Conservation (phyloP, 176 grass and related monocot genomes). For the Bolboschoenus planiculmis region DNA sequence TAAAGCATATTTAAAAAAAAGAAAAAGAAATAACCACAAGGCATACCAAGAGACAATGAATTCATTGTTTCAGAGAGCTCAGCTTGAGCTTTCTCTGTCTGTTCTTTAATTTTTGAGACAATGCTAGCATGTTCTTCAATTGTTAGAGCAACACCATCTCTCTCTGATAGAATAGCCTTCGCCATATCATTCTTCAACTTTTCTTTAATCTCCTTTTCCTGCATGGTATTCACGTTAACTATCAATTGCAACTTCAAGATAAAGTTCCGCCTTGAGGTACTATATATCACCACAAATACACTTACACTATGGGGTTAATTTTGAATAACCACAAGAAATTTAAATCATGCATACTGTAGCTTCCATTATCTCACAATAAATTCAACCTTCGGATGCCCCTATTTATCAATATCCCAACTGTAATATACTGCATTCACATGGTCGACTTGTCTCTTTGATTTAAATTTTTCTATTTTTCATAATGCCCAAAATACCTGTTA, state of each 20-base stretch:
- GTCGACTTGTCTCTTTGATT: not conserved
- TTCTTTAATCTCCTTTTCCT: conserved; percentile 83
- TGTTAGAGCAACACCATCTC: conserved; percentile 21
- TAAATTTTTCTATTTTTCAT: not conserved
- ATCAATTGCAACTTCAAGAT: not conserved
- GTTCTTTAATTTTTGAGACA: conserved; percentile 57
- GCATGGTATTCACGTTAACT: conserved; percentile 4
- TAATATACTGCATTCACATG: not conserved
- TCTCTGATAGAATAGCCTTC: conserved; percentile 29
- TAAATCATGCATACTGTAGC: not conserved
- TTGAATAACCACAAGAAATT: not conserved
- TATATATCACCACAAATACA: conserved; percentile 2
- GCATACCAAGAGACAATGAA: conserved; percentile 32
- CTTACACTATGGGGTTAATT: not conserved
- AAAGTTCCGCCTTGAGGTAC: not conserved
- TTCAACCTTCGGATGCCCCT: not conserved
- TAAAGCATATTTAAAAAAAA: conserved; percentile 11
- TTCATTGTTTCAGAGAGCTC: conserved; percentile 44
- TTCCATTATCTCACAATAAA: not conserved
- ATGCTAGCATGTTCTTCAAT: conserved; percentile 49
- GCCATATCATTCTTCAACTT: conserved; percentile 46
- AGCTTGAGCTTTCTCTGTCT: conserved; percentile 38
- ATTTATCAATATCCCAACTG: not conserved
- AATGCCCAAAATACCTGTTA: not conserved
- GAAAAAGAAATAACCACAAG: not conserved